phyloP scores from a whole-genome alignment of 2,329 filamentous ascomycete species.

The Corynespora cassiicola region DNA sequence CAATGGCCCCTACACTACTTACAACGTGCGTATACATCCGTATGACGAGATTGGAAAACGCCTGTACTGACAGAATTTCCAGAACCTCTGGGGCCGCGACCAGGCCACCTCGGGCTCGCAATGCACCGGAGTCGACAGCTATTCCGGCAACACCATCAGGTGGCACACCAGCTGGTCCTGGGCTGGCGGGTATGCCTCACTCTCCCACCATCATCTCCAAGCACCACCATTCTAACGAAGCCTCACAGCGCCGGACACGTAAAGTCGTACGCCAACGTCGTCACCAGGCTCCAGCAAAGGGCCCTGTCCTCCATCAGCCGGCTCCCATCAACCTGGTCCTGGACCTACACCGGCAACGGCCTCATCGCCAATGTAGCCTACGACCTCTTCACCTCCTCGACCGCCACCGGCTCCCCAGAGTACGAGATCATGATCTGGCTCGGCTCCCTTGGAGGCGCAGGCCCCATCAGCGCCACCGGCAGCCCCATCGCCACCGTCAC shows the following conservation, averaged over 20 bases:
- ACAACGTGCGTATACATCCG: conserved; percentile 35
- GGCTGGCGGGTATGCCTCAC: conserved; percentile 45
- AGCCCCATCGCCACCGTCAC: conserved; percentile 60
- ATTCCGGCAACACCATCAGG: conserved; percentile 44
- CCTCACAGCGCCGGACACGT: conserved; percentile 35
- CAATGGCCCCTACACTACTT: conserved; percentile 39
- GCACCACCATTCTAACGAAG: conserved; percentile 5
- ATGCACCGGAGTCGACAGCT: conserved; percentile 52
- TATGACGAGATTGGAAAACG: background rate
- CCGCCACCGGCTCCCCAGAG: conserved; percentile 53
- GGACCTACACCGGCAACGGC: conserved; percentile 56
- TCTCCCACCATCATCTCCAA: background rate
- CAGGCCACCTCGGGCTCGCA: conserved; percentile 52
- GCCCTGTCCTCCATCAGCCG: conserved; percentile 46
- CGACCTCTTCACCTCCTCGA: conserved; percentile 65
- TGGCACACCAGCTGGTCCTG: conserved; percentile 56
- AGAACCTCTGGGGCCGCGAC: conserved; percentile 53
- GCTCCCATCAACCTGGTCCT: conserved; percentile 54
- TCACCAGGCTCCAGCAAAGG: conserved; percentile 40
- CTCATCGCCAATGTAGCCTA: conserved; percentile 67
- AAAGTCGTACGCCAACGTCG: conserved; percentile 54
- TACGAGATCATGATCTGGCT: conserved; percentile 75
- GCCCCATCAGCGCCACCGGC: conserved; percentile 65
- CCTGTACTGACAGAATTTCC: background rate
- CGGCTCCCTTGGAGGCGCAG: conserved; percentile 62